phyloP scores from a whole-genome alignment of 1,284 basidiomycete species.

The Cutaneotrichosporon sp. region DNA sequence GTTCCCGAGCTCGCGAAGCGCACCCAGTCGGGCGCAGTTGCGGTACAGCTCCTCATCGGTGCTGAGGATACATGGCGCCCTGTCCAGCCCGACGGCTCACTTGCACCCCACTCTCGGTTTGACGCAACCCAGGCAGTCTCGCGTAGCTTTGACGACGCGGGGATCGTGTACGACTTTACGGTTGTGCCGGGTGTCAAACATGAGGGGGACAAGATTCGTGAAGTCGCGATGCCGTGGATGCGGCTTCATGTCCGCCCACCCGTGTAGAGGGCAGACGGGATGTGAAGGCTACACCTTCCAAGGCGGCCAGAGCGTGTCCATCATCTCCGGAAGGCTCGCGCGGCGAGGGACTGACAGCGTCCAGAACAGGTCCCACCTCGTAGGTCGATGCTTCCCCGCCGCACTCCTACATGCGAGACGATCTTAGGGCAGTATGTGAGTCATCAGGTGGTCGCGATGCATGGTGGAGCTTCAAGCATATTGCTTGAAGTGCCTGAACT shows the following conservation, averaged over 20 bases:
- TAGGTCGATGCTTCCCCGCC: too few species aligned
- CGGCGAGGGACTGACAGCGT: too few species aligned
- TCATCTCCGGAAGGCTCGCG: too few species aligned
- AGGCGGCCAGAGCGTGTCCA: too few species aligned
- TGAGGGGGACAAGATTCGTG: constrained; percentile 9
- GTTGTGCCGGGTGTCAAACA: constrained; percentile 12
- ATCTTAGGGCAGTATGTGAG: too few species aligned
- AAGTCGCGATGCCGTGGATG: constrained; percentile 15
- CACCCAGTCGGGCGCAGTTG: not conserved
- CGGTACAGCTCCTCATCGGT: constrained; percentile 17
- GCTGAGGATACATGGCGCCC: constrained; percentile 13
- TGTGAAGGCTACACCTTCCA: not conserved
- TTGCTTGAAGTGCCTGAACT: too few species aligned
- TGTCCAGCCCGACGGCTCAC: constrained; percentile 13
- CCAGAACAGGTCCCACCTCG: too few species aligned
- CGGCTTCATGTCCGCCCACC: not conserved
- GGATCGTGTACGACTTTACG: constrained; percentile 8
- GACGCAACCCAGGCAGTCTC: constrained; percentile 15
- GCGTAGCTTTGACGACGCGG: constrained; percentile 12
- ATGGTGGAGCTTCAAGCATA: too few species aligned
- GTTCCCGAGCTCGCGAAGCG: not conserved
- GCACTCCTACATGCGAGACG: too few species aligned
- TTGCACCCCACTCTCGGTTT: constrained; percentile 6
- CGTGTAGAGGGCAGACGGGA: not conserved
- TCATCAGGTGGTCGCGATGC: too few species aligned